Evolutionary conservation across 2,329 filamentous ascomycete genomes (phyloP).

Genomic region (Colletotrichum viniferum): DNA sequence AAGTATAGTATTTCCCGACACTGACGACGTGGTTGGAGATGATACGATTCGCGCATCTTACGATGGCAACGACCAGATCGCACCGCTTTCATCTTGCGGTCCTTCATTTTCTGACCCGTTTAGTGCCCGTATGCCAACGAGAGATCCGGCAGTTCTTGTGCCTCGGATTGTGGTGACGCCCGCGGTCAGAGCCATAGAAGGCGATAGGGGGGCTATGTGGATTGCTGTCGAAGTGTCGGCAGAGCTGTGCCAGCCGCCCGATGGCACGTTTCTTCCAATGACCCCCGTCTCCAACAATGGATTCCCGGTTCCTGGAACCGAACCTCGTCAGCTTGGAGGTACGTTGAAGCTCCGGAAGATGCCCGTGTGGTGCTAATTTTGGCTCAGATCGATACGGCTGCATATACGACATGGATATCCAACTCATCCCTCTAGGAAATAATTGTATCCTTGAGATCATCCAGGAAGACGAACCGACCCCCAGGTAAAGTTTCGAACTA

Average conservation of each 20-base stretch:
- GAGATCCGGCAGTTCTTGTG: constrained; percentile 34
- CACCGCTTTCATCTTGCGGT: neutral
- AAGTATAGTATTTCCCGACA: neutral
- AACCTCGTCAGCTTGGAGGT: neutral
- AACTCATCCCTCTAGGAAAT: constrained; percentile 48
- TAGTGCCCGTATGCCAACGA: neutral
- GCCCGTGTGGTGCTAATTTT: neutral
- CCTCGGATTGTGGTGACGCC: constrained; percentile 49
- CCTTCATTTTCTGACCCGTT: neutral
- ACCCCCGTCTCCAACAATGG: neutral
- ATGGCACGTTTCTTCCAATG: neutral
- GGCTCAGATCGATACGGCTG: constrained; percentile 39
- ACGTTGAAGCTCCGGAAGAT: neutral
- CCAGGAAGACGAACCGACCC: constrained; percentile 47
- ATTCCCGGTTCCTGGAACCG: neutral
- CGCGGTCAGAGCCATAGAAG: constrained; percentile 39
- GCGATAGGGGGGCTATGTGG: constrained; percentile 45
- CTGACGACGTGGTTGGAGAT: neutral
- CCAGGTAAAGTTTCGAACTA: constrained; percentile 37
- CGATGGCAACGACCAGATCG: neutral
- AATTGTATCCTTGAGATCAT: constrained; percentile 43
- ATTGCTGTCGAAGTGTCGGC: constrained; percentile 53
- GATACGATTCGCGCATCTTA: neutral
- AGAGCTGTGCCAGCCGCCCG: constrained; percentile 32
- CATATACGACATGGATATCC: constrained; percentile 52